phyloP scores from a whole-genome alignment of 2,329 filamentous ascomycete genomes.

The Trichophyton schoenleinii region DNA sequence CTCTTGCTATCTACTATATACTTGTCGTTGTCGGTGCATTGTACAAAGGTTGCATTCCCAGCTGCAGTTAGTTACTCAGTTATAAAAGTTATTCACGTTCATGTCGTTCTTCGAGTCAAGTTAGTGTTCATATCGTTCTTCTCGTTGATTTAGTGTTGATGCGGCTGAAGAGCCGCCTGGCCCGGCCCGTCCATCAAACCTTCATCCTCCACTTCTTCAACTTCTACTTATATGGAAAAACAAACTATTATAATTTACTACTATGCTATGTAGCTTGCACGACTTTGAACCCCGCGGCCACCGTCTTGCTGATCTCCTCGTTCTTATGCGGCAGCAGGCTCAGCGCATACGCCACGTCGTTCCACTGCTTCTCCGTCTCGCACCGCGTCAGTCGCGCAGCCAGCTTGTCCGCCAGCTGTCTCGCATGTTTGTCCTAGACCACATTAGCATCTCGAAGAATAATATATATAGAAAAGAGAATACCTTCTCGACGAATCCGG shows the following conservation, averaged over 20 bases:
- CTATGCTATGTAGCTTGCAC: slow-evolving; percentile 38
- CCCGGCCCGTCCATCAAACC: too few species aligned
- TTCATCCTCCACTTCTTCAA: too few species aligned
- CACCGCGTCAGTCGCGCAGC: slow-evolving; percentile 74
- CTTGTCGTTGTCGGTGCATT: not conserved
- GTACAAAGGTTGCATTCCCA: not conserved
- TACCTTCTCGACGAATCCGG: slow-evolving; percentile 96
- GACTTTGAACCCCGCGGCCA: slow-evolving; percentile 43
- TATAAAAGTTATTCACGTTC: too few species aligned
- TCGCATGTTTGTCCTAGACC: slow-evolving; percentile 82
- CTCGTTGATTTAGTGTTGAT: too few species aligned
- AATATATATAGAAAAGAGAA: slow-evolving; percentile 7
- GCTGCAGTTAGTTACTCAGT: too few species aligned
- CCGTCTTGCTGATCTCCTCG: slow-evolving; percentile 34
- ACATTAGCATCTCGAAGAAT: too few species aligned
- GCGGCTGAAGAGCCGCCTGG: too few species aligned
- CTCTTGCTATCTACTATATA: too few species aligned
- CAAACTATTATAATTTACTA: too few species aligned
- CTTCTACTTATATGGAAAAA: not conserved
- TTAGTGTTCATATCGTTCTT: too few species aligned
- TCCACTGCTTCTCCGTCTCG: slow-evolving; percentile 92
- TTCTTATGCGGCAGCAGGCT: slow-evolving; percentile 67
- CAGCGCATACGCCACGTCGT: slow-evolving; percentile 86
- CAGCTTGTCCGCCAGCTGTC: slow-evolving; percentile 83
- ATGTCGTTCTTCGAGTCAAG: too few species aligned